phyloP scores from a whole-genome alignment of 371 early-diverging fungal species.

The Mucor saturninus region DNA sequence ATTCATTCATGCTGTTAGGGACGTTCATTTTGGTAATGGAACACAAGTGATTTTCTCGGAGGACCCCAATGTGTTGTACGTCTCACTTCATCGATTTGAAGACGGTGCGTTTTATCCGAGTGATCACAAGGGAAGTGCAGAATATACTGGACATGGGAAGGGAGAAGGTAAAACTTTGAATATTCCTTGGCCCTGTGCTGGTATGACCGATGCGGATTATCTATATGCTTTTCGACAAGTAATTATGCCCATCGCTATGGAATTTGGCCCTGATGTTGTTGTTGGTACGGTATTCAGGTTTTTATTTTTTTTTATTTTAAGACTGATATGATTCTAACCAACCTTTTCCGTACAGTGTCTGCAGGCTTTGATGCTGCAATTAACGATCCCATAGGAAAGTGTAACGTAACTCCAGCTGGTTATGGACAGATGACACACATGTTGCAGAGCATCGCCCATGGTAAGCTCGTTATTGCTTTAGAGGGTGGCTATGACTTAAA shows the following conservation, averaged over 20 bases:
- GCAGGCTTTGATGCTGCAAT: constrained; percentile 92
- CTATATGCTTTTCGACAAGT: constrained; percentile 78
- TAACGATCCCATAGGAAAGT: constrained; percentile 87
- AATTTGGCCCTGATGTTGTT: constrained; percentile 85
- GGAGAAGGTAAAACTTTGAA: constrained; percentile 87
- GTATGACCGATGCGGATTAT: constrained; percentile 89
- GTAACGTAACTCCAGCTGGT: constrained; percentile 80
- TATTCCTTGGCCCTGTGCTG: constrained; percentile 82
- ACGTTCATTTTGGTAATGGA: constrained; percentile 95
- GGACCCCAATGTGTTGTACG: constrained; percentile 80
- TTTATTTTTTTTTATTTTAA: neutral
- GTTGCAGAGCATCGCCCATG: constrained; percentile 72
- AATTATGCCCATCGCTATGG: constrained; percentile 81
- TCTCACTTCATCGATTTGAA: constrained; percentile 88
- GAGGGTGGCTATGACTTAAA: constrained; percentile 88
- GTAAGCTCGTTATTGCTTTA: constrained; percentile 76
- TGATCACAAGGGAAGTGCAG: constrained; percentile 55
- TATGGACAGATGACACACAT: constrained; percentile 88
- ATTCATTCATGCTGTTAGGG: constrained; percentile 69
- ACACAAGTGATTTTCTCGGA: constrained; percentile 82
- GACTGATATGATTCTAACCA: too few relatives aligned
- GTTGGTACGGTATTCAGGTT: constrained; percentile 54
- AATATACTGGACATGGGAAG: constrained; percentile 61
- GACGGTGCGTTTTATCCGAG: constrained; percentile 80
- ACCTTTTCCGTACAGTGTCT: constrained; percentile 54